These are phyloP conservation scores for Tulasnella calospora DNA, from an alignment of 768 basidiomycete species.

Conservation along the genomic window DNA sequence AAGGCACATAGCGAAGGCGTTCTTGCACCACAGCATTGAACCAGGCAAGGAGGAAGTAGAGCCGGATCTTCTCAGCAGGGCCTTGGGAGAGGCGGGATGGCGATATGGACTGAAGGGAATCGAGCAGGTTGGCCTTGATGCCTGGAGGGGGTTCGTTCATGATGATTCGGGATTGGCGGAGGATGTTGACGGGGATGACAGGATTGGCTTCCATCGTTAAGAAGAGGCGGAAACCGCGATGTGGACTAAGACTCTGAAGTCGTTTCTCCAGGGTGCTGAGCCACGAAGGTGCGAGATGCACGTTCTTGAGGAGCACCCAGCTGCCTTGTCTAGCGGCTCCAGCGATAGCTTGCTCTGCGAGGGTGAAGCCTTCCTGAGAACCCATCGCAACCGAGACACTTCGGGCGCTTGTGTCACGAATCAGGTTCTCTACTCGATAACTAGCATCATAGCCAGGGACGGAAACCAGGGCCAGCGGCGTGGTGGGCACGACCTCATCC, in stretches of 20 bases:
- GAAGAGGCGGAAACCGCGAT: conserved; percentile 92
- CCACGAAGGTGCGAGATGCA: conserved; percentile 94
- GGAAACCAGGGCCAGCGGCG: conserved; percentile 85
- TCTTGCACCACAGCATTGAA: conserved; percentile 99
- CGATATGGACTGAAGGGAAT: conserved; percentile 73
- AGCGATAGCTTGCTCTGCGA: conserved; percentile 95
- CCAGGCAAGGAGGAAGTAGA: conserved; percentile 97
- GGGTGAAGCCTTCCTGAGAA: conserved; percentile 91
- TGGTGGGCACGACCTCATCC: conserved; percentile 71
- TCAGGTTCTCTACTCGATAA: conserved; percentile 85
- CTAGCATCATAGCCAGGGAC: conserved; percentile 98
- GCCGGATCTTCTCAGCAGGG: conserved; percentile 84
- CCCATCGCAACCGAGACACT: conserved; percentile 96
- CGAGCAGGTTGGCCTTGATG: conserved; percentile 90
- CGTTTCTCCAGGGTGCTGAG: conserved; percentile 95
- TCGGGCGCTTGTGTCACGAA: conserved; percentile 67
- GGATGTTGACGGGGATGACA: conserved; percentile 90
- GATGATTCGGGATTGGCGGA: conserved; percentile 90
- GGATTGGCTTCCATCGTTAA: conserved; percentile 97
- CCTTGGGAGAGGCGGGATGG: conserved; percentile 71
- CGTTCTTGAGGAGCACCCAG: conserved; percentile 97
- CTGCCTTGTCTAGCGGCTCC: conserved; percentile 86
- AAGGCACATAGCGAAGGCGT: conserved; percentile 88
- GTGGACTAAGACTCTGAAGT: conserved; percentile 81
- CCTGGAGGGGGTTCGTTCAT: conserved; percentile 99